These are phyloP conservation scores for Dissoconium aciculare DNA, from an alignment of 2,329 filamentous ascomycete genomes.

Conservation along the genomic window DNA sequence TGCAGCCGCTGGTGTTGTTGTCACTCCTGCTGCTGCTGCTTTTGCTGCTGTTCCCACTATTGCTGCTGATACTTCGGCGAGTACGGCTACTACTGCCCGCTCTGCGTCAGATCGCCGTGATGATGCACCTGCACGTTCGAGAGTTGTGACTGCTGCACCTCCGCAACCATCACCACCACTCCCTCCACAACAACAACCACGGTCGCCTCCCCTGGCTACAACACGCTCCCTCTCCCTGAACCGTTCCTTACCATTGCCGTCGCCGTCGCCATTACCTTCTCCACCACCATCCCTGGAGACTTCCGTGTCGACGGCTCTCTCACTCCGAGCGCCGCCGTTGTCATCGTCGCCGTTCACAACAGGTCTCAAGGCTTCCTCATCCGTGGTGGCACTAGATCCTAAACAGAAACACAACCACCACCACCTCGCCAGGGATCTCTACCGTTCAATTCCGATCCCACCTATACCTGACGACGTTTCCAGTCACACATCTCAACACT, in stretches of 20 bases:
- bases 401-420: no score
- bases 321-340: no score
- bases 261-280: constrained; percentile 4
- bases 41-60: neutral
- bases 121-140: neutral
- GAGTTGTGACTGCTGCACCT: neutral
- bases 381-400: no score
- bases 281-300: constrained; percentile 4
- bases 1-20: neutral
- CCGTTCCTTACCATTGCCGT: constrained; percentile 1
- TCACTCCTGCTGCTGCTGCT: neutral
- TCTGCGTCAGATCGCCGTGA: neutral
- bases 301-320: constrained; percentile 6
- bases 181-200: no score
- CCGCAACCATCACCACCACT: neutral
- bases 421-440: no score
- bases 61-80: neutral
- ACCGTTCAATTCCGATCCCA: no score
- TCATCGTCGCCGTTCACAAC: no score
- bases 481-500: no score
- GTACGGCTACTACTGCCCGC: neutral
- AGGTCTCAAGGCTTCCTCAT: no score
- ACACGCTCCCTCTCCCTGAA: no score
- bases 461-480: no score
- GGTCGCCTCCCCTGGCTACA: no score